These are phyloP conservation scores for Dysphania ambrosioides DNA, from an alignment of 148 eudicot genomes.

Conservation along the genomic window DNA sequence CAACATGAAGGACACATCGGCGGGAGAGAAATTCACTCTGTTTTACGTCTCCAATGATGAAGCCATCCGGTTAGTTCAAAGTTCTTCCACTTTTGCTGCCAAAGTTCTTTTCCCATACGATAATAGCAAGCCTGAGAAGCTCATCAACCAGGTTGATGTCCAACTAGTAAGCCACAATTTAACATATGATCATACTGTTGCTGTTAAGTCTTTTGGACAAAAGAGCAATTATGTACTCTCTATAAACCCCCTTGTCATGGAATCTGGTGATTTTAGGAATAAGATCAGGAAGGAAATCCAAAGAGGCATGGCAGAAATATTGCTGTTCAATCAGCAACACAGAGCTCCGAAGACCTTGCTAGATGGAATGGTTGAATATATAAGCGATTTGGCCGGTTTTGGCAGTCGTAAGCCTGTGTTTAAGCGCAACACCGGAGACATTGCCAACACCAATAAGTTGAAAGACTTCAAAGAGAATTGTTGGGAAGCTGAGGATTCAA, in stretches of 20 bases:
- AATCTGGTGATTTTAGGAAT: conserved; percentile 24
- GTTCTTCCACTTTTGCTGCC: conserved; percentile 35
- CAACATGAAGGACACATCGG: conserved; percentile 29
- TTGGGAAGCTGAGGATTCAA: conserved; percentile 41
- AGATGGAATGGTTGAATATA: conserved; percentile 52
- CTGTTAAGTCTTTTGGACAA: conserved; percentile 23
- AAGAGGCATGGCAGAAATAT: conserved; percentile 49
- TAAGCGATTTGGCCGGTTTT: conserved; percentile 24
- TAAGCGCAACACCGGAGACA: too few relatives aligned
- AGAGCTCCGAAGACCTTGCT: conserved; percentile 36
- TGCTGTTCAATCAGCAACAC: conserved; percentile 33
- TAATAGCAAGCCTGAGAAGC: conserved; percentile 31
- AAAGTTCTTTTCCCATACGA: conserved; percentile 34
- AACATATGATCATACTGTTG: conserved; percentile 16
- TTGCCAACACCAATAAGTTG: too few relatives aligned
- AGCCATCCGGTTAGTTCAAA: conserved; percentile 44
- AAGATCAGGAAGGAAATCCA: conserved; percentile 37
- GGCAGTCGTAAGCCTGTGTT: neutral
- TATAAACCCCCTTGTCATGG: conserved; percentile 43
- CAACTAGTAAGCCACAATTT: conserved; percentile 34
- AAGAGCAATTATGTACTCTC: conserved; percentile 32
- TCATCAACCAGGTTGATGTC: conserved; percentile 36
- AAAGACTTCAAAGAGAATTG: conserved; percentile 21
- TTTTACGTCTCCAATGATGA: conserved; percentile 54
- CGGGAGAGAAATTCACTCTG: conserved; percentile 38